phyloP scores from a whole-genome alignment of 148 eudicot species.

The Simmondsia chinensis region DNA sequence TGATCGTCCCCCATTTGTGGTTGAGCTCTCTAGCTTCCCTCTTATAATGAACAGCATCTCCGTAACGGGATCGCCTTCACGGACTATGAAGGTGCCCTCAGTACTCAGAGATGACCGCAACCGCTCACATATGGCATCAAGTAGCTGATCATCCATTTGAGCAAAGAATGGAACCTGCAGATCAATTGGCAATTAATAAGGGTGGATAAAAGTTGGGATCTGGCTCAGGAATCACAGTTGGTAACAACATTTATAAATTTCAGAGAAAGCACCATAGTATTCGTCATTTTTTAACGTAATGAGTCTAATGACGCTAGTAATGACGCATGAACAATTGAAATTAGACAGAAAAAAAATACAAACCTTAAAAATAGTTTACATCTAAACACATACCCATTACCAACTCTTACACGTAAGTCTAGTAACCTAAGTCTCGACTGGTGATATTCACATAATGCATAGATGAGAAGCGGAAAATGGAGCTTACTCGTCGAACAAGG shows the following conservation, averaged over 20 bases:
- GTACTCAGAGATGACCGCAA: conserved; percentile 67
- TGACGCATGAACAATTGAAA: no score
- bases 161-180: conserved; percentile 82
- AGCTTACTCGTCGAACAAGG: conserved; percentile 77
- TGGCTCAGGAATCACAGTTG: no score
- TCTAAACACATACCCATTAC: no score
- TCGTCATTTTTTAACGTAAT: no score
- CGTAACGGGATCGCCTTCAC: conserved; percentile 63
- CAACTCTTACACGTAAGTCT: no score
- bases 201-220: background rate
- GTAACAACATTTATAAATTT: no score
- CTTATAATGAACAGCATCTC: conserved; percentile 61
- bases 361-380: no score
- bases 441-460: no score
- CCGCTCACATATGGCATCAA: conserved; percentile 82
- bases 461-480: no score
- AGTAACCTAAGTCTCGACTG: no score
- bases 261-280: no score
- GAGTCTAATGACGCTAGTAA: no score
- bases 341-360: background rate
- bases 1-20: conserved; percentile 59
- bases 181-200: background rate
- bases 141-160: conserved; percentile 78
- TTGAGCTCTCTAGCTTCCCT: conserved; percentile 58
- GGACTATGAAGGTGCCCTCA: conserved; percentile 55